phyloP scores from a whole-genome alignment of 2,329 filamentous ascomycete genomes.

The Rhynchosporium agropyri region DNA sequence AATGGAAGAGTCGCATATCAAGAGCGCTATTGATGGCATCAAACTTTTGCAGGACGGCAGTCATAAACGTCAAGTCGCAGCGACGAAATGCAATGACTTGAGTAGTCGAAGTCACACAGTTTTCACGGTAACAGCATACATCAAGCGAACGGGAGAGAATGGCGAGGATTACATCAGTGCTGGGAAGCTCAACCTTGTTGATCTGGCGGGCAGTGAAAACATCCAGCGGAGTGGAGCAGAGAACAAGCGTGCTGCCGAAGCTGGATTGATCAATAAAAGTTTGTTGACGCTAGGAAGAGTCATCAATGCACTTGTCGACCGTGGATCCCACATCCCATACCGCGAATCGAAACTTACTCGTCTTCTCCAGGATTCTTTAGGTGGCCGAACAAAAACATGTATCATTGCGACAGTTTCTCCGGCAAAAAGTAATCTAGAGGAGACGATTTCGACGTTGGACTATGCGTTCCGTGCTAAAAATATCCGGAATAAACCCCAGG shows the following conservation, averaged over 20 bases:
- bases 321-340: slow-evolving; percentile 83
- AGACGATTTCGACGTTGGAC: slow-evolving; percentile 96
- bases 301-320: slow-evolving; percentile 95
- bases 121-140: slow-evolving; percentile 92
- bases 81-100: slow-evolving; percentile 99
- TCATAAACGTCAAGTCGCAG: slow-evolving; percentile 93
- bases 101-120: slow-evolving; percentile 97
- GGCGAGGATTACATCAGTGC: slow-evolving; percentile 89
- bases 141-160: slow-evolving; percentile 77
- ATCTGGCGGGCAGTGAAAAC: slow-evolving; percentile 96
- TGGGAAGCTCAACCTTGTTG: slow-evolving; percentile 94
- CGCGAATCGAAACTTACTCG: slow-evolving; percentile 96
- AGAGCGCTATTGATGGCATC: slow-evolving; percentile 81
- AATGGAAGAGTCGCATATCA: slow-evolving; percentile 96
- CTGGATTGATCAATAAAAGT: slow-evolving; percentile 97
- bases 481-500: slow-evolving; percentile 95
- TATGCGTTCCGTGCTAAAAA: slow-evolving; percentile 99
- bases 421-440: slow-evolving; percentile 91
- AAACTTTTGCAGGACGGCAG: slow-evolving; percentile 87
- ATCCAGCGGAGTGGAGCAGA: slow-evolving; percentile 96
- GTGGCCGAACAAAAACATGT: slow-evolving; percentile 94
- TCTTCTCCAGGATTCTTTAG: slow-evolving; percentile 92
- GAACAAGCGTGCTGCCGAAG: slow-evolving; percentile 95
- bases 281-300: slow-evolving; percentile 91
- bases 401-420: slow-evolving; percentile 97